Evolutionary conservation across 345 rosid genomes (phyloP).

Genomic region (Populus deltoides): DNA sequence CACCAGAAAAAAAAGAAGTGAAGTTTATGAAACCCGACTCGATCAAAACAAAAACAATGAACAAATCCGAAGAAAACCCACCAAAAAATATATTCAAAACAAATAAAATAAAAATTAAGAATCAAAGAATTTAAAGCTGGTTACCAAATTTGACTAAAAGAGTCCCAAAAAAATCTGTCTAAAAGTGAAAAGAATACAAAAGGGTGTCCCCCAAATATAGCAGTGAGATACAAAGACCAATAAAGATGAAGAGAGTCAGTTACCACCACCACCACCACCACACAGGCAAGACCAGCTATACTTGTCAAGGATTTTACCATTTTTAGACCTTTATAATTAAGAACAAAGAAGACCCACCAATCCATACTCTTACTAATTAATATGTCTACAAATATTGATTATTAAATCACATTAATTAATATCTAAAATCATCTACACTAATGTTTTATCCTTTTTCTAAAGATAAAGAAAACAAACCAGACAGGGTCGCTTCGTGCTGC

Average conservation of each 20-base stretch:
- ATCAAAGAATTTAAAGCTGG: not conserved
- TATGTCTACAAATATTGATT: not conserved
- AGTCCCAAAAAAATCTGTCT: not conserved
- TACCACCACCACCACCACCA: slow-evolving; percentile 14
- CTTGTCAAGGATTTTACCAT: not conserved
- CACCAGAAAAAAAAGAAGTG: not conserved
- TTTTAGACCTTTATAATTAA: not conserved
- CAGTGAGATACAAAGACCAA: not conserved
- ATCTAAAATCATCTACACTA: not conserved
- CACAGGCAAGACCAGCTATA: not conserved
- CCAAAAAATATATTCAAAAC: too few species aligned
- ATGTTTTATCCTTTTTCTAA: too few species aligned
- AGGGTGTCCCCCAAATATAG: not conserved
- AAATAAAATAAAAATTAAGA: not conserved
- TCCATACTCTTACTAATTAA: not conserved
- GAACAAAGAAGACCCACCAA: not conserved
- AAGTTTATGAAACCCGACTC: not conserved
- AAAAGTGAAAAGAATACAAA: not conserved
- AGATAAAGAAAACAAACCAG: not conserved
- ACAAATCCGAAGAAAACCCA: not conserved
- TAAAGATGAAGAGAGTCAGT: slow-evolving; percentile 9
- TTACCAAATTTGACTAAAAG: slow-evolving; percentile 1
- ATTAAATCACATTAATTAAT: not conserved
- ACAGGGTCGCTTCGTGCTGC: not conserved
- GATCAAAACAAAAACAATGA: not conserved